A percentile compares a stretch with the other conserved stretches of the same genome.
phyloP scores from a whole-genome alignment of 2,329 filamentous ascomycete genomes.

The Beauveria sp. region DNA sequence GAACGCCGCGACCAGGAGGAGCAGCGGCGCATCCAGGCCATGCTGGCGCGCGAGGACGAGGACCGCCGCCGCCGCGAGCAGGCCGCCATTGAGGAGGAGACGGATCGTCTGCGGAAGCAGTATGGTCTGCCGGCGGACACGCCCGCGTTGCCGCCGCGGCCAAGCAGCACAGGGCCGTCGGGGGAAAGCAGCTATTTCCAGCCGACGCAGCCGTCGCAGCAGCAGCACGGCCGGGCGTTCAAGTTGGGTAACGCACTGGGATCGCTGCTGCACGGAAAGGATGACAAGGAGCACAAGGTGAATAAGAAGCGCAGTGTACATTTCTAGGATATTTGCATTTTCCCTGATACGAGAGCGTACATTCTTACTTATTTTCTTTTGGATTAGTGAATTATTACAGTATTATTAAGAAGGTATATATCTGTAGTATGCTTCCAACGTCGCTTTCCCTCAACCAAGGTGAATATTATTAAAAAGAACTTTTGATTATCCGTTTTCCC shows the following conservation, averaged over 20 bases:
- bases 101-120: conserved; percentile 63
- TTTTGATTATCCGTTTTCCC: background rate
- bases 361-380: no score
- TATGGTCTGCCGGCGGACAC: conserved; percentile 46
- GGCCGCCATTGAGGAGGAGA: conserved; percentile 66
- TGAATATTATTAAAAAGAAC: background rate
- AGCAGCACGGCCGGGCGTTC: conserved; percentile 8
- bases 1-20: conserved; percentile 48
- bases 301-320: conserved; percentile 12
- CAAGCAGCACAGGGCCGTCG: conserved; percentile 7
- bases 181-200: background rate
- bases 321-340: background rate
- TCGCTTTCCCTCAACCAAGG: background rate
- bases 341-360: background rate
- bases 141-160: conserved; percentile 7
- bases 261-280: conserved; percentile 4
- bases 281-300: conserved; percentile 11
- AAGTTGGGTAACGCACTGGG: conserved; percentile 11
- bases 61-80: conserved; percentile 42
- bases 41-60: conserved; percentile 59
- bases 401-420: background rate
- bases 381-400: background rate
- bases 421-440: background rate
- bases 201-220: conserved; percentile 3
- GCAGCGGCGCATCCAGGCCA: conserved; percentile 49